These are phyloP conservation scores for Murraya koenigii DNA, from an alignment of 345 rosid species.

Conservation along the genomic window DNA sequence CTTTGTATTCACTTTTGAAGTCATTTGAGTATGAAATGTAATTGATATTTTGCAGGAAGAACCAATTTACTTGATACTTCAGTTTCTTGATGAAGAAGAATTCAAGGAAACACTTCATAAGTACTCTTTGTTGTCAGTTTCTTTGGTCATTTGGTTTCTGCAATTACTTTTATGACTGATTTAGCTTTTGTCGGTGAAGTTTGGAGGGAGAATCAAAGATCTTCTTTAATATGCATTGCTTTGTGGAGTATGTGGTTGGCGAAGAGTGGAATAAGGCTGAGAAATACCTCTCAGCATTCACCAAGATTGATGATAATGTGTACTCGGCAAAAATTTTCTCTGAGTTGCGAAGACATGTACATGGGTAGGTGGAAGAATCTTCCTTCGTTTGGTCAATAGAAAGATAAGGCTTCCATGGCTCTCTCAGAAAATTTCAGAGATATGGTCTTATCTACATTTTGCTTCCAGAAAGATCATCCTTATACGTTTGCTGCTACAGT, in stretches of 20 bases:
- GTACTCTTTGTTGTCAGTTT: constrained; percentile 11
- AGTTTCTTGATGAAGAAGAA: constrained; percentile 36
- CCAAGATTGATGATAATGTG: constrained; percentile 43
- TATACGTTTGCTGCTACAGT: not conserved
- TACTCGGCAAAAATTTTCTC: constrained; percentile 58
- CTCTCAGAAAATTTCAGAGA: not conserved
- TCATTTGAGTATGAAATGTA: not conserved
- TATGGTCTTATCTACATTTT: not conserved
- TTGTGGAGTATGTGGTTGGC: constrained; percentile 45
- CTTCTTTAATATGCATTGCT: constrained; percentile 55
- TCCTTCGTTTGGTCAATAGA: not conserved
- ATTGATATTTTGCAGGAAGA: constrained; percentile 34
- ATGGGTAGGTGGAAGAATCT: not conserved
- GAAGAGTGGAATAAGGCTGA: constrained; percentile 61
- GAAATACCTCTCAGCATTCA: constrained; percentile 64
- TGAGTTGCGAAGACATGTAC: constrained; percentile 41
- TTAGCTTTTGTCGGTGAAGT: constrained; percentile 31
- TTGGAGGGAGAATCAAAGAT: constrained; percentile 66
- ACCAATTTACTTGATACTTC: constrained; percentile 36
- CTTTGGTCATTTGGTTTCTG: not conserved
- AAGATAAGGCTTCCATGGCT: not conserved
- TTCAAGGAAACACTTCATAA: constrained; percentile 34
- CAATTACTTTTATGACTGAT: constrained; percentile 5
- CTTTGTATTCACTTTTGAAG: not conserved
- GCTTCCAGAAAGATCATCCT: not conserved